Percentiles rank a stretch among this genome's conserved stretches.
phyloP scores from a whole-genome alignment of 2,329 filamentous ascomycete genomes.

The Aspergillus cejpii region DNA sequence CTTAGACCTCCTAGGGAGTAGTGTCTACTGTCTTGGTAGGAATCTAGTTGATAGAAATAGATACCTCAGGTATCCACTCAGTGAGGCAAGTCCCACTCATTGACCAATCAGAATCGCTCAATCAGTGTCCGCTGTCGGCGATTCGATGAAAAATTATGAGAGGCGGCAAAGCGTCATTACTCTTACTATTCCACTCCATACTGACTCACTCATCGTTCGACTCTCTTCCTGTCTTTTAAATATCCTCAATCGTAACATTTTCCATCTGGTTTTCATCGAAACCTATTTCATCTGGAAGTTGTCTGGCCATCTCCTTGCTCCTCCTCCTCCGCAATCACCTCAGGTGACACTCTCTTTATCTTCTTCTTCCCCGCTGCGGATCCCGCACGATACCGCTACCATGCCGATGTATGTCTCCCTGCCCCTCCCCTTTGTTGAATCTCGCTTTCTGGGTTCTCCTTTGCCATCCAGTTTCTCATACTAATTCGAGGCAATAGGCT shows the following conservation, averaged over 20 bases:
- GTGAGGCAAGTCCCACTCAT: neutral
- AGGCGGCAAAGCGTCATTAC: constrained; percentile 2
- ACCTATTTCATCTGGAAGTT: neutral
- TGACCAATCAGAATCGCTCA: constrained; percentile 1
- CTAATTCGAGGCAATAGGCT: constrained; percentile 32
- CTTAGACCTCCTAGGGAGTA: neutral
- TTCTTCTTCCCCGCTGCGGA: constrained; percentile 9
- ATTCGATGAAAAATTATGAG: constrained; percentile 5
- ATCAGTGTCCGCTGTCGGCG: constrained; percentile 16
- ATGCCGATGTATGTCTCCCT: constrained; percentile 35
- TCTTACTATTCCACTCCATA: neutral
- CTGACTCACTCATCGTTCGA: constrained; percentile 7
- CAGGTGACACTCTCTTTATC: neutral
- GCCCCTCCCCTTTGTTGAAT: constrained; percentile 2
- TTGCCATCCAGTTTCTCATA: neutral
- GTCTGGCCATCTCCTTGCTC: neutral
- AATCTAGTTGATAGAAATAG: too few species aligned
- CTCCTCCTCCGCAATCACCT: neutral
- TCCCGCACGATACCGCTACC: constrained; percentile 14
- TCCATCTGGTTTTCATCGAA: neutral
- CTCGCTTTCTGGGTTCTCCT: neutral
- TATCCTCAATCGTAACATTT: neutral
- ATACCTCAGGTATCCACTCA: neutral
- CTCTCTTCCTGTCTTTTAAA: neutral
- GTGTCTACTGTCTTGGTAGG: too few species aligned